A percentile compares a stretch with the other conserved stretches of the same genome.
phyloP scores from a whole-genome alignment of 2,329 filamentous ascomycete genomes.

The Nannizzia gypsea region DNA sequence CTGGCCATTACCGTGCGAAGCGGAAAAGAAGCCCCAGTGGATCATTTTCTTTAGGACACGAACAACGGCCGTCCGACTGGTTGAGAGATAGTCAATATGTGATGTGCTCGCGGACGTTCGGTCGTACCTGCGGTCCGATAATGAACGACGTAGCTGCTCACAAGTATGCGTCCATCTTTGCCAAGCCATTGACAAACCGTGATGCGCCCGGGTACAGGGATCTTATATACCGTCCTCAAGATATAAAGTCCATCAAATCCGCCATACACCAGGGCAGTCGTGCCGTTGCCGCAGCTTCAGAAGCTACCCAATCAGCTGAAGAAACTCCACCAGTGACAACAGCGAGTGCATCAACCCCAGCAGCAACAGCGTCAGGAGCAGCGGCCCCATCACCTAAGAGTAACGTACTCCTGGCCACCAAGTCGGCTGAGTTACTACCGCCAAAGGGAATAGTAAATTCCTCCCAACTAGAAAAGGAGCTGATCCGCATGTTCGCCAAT shows the following conservation, averaged over 20 bases:
- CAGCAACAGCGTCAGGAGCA: no score
- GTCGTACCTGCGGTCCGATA: slow-evolving; percentile 59
- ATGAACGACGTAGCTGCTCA: slow-evolving; percentile 67
- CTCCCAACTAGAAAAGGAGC: slow-evolving; percentile 78
- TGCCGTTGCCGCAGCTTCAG: slow-evolving; percentile 33
- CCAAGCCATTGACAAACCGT: slow-evolving; percentile 59
- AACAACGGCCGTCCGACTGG: slow-evolving; percentile 21
- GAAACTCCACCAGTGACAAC: slow-evolving; percentile 43
- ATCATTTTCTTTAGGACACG: background rate
- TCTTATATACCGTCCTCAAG: slow-evolving; percentile 62
- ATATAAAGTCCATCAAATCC: slow-evolving; percentile 65
- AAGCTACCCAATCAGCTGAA: slow-evolving; percentile 46
- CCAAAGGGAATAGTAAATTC: slow-evolving; percentile 89
- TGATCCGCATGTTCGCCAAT: slow-evolving; percentile 95
- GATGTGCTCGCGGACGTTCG: slow-evolving; percentile 37
- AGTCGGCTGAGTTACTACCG: slow-evolving; percentile 65
- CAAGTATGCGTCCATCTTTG: slow-evolving; percentile 68
- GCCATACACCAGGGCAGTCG: slow-evolving; percentile 47
- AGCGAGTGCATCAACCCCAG: background rate
- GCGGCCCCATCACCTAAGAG: slow-evolving; percentile 29
- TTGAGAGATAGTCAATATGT: slow-evolving; percentile 27
- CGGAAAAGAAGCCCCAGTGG: slow-evolving; percentile 3
- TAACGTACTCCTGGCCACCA: slow-evolving; percentile 34
- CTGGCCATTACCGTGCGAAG: background rate
- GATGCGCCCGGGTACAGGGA: slow-evolving; percentile 66